Evolutionary conservation across 805 yeast species (phyloP).

Genomic region (Candida michaelii): DNA sequence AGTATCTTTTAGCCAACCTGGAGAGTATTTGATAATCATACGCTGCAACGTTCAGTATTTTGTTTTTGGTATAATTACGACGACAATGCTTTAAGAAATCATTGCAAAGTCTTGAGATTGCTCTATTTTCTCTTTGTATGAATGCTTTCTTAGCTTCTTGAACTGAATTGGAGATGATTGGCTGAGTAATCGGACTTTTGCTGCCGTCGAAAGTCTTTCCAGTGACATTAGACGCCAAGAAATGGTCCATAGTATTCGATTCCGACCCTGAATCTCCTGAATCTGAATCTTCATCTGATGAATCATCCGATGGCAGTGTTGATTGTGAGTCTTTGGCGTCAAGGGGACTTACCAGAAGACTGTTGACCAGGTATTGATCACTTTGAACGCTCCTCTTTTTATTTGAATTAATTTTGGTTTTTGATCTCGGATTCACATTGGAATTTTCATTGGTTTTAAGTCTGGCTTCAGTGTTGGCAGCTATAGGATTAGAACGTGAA

Average conservation of each 20-base stretch:
- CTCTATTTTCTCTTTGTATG: conserved; percentile 14
- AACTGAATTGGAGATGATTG: neutral
- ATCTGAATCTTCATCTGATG: no score
- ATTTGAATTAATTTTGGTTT: no score
- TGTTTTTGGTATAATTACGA: conserved; percentile 10
- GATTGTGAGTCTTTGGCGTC: neutral
- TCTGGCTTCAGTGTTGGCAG: no score
- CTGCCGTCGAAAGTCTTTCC: neutral
- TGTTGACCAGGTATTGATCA: no score
- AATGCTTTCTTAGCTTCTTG: conserved; percentile 12
- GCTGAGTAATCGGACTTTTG: neutral
- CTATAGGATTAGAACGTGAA: no score
- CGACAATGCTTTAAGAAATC: conserved; percentile 15
- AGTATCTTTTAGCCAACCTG: conserved; percentile 12
- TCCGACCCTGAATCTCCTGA: no score
- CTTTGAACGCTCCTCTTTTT: no score
- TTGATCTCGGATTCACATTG: no score
- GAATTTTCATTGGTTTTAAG: no score
- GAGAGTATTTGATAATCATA: conserved; percentile 12
- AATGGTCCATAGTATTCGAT: neutral
- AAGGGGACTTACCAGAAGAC: neutral
- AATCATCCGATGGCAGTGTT: neutral
- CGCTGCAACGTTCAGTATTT: conserved; percentile 12
- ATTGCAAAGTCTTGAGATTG: conserved; percentile 14
- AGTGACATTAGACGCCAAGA: neutral